Evolutionary conservation across 1,284 basidiomycete genomes (phyloP), one percentile per base, ranked within the genome.

Genomic region (Puccinia hordei): DNA sequence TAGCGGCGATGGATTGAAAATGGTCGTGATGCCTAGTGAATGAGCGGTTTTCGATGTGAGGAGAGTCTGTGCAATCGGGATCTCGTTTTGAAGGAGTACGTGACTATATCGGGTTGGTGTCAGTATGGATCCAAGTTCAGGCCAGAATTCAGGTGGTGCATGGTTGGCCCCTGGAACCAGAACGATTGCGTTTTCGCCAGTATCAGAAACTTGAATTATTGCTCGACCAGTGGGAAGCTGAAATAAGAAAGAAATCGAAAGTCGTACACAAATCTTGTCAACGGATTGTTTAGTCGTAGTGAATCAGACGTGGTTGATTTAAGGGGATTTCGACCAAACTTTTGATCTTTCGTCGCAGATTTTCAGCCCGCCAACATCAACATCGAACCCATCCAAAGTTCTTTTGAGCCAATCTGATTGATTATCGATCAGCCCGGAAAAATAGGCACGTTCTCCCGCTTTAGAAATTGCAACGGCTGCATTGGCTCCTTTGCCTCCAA

Each of bases 1-100:
- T 13, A 78, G 22, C 6, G 75, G 75, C 8, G 75, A 78, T 0
- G 75, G 75, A 53, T 78, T 78, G 55, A 78, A 78, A n/a, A 78
- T 53, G 6, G 75, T 78, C 33, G 19, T 53, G 15, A 78, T 44
- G n/a, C 46, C 75, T 30, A 44, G 27, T 15, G 35, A 55, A 41
- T 55, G 44, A 19, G 75, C 75, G n/a, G 10, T 6, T 38, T 69
- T 57, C 24, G 53, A 15, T 2, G 75, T 57, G 41, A 10, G 35
- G 24, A 66, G 13, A 17, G 75, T 78, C 22, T 78, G 46, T 8
- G 53, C 46, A 27, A 78, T n/a, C n/a, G 65, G 75, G 66, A 78
- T 78, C 30, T 78, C 75, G 53, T 78, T 78, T 46, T 78, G 75
- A 24, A 78, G 51, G 13, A 78, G 41, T 6, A 71, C 46, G 30